Conservation (phyloP, 805 yeast genomes). For the Zygosaccharomyces lentus region DNA sequence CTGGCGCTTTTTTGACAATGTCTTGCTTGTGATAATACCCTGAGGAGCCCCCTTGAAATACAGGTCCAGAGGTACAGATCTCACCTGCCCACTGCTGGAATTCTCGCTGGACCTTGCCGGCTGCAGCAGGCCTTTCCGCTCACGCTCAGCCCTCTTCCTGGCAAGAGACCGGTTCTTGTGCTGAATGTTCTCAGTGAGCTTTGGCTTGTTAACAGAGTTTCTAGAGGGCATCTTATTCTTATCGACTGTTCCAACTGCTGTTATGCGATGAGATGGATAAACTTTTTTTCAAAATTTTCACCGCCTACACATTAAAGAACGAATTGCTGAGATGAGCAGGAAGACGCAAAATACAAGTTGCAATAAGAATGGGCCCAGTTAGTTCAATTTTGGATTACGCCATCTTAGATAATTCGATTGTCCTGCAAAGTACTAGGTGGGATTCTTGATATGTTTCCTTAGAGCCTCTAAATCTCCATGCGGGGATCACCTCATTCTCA, state of each 20-base stretch:
- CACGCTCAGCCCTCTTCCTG: conserved; percentile 52
- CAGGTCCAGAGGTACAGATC: conserved; percentile 42
- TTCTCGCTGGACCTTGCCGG: conserved; percentile 46
- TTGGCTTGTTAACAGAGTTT: conserved; percentile 79
- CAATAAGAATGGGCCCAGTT: neutral
- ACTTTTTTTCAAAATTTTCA: neutral
- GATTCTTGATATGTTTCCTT: too few relatives aligned
- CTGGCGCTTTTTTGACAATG: conserved; percentile 72
- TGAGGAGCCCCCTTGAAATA: conserved; percentile 33
- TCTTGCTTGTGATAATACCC: conserved; percentile 45
- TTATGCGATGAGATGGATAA: conserved; percentile 1
- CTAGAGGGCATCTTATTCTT: conserved; percentile 62
- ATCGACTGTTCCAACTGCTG: neutral
- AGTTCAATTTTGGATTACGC: neutral
- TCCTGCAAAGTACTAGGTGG: too few relatives aligned
- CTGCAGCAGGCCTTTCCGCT: conserved; percentile 38
- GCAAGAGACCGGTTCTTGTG: conserved; percentile 49
- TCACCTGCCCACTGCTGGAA: conserved; percentile 40
- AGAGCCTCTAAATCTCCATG: too few relatives aligned
- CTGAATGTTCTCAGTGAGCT: conserved; percentile 49
- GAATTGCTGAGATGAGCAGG: neutral
- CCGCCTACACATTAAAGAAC: neutral
- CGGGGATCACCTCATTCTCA: neutral
- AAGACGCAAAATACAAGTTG: neutral
- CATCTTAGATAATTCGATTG: too few relatives aligned